Percentiles rank a stretch among this genome's conserved stretches.
Evolutionary conservation across 108 stramenopile species (phyloP).

Genomic region (Hondaea fermentalgiana): DNA sequence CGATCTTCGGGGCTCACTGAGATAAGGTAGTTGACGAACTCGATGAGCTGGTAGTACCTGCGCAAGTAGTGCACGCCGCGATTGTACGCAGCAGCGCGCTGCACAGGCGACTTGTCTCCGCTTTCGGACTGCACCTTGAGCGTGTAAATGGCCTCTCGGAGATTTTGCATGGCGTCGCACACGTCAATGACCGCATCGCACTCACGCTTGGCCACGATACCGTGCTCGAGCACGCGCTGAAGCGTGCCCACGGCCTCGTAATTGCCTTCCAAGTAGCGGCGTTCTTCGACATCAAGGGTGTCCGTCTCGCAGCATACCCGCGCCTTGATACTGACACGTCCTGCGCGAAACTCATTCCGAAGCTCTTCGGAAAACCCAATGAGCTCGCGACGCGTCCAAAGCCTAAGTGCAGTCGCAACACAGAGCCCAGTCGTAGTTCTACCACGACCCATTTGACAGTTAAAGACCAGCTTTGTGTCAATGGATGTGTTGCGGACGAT

Average conservation of each 20-base stretch:
- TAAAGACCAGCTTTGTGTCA: not conserved
- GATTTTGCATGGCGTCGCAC: not conserved
- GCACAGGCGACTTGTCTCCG: not conserved
- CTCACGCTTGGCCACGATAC: not conserved
- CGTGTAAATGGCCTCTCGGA: not conserved
- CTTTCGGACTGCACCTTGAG: not conserved
- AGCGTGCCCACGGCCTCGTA: not conserved
- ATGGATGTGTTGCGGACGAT: not conserved
- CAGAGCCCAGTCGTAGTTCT: not conserved
- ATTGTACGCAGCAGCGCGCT: not conserved
- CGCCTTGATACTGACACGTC: not conserved
- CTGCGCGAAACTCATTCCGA: not conserved
- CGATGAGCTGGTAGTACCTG: constrained; percentile 16
- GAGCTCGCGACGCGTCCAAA: not conserved
- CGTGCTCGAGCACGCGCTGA: not conserved
- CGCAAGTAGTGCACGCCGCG: not conserved
- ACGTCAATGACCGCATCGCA: not conserved
- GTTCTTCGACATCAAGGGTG: not conserved
- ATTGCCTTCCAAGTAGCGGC: not conserved
- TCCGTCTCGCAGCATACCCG: not conserved
- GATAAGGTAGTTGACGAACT: constrained; percentile 2
- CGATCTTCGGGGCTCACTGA: not conserved
- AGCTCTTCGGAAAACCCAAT: not conserved
- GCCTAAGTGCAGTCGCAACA: not conserved
- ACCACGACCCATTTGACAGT: constrained; percentile 12